phyloP scores from a whole-genome alignment of 2,329 filamentous ascomycete genomes.

The Paraphoma chrysanthemicola region DNA sequence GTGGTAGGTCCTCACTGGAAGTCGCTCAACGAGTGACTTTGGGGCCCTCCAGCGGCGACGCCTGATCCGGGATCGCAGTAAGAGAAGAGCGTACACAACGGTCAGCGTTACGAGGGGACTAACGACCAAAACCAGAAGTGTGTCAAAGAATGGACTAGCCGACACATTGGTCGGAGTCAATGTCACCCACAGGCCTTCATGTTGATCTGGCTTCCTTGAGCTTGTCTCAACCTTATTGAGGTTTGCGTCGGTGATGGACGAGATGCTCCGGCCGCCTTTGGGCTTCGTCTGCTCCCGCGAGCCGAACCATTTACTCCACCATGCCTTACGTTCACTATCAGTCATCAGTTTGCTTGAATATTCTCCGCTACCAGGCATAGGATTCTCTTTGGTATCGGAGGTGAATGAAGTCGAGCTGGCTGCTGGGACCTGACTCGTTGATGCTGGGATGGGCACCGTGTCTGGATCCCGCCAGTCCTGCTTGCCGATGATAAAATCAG shows the following conservation, averaged over 20 bases:
- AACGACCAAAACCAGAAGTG: constrained; percentile 92
- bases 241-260: constrained; percentile 22
- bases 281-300: constrained; percentile 23
- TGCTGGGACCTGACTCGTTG: constrained; percentile 20
- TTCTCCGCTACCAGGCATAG: constrained; percentile 41
- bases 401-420: constrained; percentile 3
- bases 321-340: constrained; percentile 27
- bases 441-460: constrained; percentile 59
- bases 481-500: constrained; percentile 81
- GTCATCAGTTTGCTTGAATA: constrained; percentile 4
- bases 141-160: constrained; percentile 93
- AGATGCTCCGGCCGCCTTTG: constrained; percentile 19
- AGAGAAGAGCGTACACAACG: constrained; percentile 86
- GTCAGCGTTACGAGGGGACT: constrained; percentile 92
- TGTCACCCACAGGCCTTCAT: constrained; percentile 93
- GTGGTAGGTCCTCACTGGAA: constrained; percentile 96
- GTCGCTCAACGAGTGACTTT: constrained; percentile 90
- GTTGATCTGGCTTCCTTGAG: constrained; percentile 51
- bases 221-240: constrained; percentile 23
- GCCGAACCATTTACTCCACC: constrained; percentile 34
- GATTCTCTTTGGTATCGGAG: constrained; percentile 56
- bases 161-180: constrained; percentile 88
- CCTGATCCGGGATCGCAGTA: constrained; percentile 87
- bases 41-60: constrained; percentile 94
- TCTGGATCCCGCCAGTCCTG: constrained; percentile 88